Percentiles rank a stretch among this genome's conserved stretches.
These are phyloP conservation scores for Penicillium maclennaniae DNA, from an alignment of 495 filamentous ascomycete species.

Conservation along the genomic window DNA sequence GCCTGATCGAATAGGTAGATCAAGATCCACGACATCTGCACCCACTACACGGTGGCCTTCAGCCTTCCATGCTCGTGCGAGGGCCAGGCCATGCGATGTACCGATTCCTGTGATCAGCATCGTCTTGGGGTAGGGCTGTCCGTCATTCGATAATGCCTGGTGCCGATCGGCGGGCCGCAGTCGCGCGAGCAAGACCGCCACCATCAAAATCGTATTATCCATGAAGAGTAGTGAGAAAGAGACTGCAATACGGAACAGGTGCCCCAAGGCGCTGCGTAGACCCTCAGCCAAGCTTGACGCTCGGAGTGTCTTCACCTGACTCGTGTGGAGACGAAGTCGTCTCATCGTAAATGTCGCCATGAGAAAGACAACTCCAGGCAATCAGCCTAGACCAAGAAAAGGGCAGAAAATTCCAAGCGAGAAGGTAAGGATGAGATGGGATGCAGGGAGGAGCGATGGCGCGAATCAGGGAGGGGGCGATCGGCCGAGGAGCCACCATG, in stretches of 20 bases:
- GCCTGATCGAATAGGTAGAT: conserved; percentile 40
- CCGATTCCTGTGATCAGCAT: conserved; percentile 70
- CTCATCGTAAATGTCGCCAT: conserved; percentile 1
- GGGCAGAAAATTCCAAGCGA: background rate
- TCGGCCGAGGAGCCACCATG: background rate
- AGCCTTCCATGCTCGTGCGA: conserved; percentile 64
- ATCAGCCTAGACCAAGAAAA: background rate
- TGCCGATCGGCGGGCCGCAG: conserved; percentile 18
- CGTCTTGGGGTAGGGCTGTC: conserved; percentile 50
- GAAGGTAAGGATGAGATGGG: background rate
- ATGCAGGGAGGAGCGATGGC: background rate
- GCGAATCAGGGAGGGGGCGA: background rate
- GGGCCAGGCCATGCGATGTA: conserved; percentile 60
- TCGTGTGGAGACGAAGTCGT: background rate
- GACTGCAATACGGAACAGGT: conserved; percentile 28
- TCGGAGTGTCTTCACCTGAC: conserved; percentile 10
- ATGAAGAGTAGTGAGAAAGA: conserved; percentile 51
- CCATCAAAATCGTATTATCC: conserved; percentile 46
- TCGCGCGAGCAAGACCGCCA: conserved; percentile 23
- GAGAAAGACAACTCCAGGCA: background rate
- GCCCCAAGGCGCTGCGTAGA: conserved; percentile 19
- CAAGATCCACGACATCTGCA: conserved; percentile 59
- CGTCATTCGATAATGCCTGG: conserved; percentile 30
- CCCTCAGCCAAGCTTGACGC: conserved; percentile 1
- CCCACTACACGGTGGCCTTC: conserved; percentile 70